These are phyloP conservation scores for Punctularia strigosozonata DNA, from an alignment of 768 basidiomycete genomes.

Conservation along the genomic window DNA sequence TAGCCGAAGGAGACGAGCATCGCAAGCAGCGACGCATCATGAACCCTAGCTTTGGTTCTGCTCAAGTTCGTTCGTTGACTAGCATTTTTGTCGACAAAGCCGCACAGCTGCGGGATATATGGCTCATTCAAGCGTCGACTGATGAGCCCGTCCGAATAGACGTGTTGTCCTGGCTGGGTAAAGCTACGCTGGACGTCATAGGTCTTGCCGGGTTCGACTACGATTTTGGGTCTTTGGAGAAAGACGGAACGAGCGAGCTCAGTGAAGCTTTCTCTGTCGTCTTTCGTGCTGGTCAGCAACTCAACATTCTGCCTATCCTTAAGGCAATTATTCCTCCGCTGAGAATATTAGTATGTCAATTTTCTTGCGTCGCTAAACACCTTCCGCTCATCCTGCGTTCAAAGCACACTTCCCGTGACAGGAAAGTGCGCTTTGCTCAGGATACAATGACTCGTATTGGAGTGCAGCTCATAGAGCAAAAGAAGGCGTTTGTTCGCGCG, in stretches of 20 bases:
- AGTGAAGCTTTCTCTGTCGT: conserved; percentile 17
- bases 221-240: conserved; percentile 19
- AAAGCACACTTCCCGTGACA: conserved; percentile 4
- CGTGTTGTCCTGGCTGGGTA: conserved; percentile 20
- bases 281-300: conserved; percentile 7
- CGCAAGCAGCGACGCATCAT: conserved; percentile 23
- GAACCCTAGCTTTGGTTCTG: conserved; percentile 56
- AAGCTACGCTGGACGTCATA: conserved; percentile 29
- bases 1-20: conserved; percentile 13
- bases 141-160: conserved; percentile 16
- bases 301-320: conserved; percentile 6
- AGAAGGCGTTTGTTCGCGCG: conserved; percentile 20
- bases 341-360: conserved; percentile 12
- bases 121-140: conserved; percentile 17
- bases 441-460: conserved; percentile 4
- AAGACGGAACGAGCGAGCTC: conserved; percentile 18
- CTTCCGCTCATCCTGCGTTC: conserved; percentile 1
- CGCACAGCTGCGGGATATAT: conserved; percentile 10
- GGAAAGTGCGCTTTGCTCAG: conserved; percentile 6
- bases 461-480: conserved; percentile 16
- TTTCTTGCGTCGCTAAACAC: not conserved
- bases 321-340: conserved; percentile 13
- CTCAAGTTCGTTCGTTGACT: conserved; percentile 46
- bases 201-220: conserved; percentile 29
- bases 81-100: conserved; percentile 47